A percentile compares a stretch with the other conserved stretches of the same genome.
Evolutionary conservation across 257 asterid genomes (phyloP).

Genomic region (Plantago major): DNA sequence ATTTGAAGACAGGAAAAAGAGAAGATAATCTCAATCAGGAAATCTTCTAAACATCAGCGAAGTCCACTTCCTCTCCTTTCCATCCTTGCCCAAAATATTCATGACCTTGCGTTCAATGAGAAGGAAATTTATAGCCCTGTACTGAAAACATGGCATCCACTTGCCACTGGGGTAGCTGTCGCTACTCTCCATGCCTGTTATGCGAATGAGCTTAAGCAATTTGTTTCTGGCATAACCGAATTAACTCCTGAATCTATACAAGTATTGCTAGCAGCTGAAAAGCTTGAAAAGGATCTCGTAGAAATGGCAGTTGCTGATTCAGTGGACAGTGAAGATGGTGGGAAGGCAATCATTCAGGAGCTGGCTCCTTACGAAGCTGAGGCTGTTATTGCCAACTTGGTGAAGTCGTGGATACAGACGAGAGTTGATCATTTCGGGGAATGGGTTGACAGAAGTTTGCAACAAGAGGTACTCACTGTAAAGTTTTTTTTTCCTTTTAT

Average conservation of each 20-base stretch:
- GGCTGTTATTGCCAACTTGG: conserved; percentile 63
- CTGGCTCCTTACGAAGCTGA: conserved; percentile 93
- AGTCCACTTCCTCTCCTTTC: conserved; percentile 72
- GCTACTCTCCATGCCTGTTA: conserved; percentile 86
- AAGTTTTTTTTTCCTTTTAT: conserved; percentile 9
- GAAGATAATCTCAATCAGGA: conserved; percentile 59
- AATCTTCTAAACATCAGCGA: conserved; percentile 56
- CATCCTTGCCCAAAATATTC: conserved; percentile 65
- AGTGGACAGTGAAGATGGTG: conserved; percentile 94
- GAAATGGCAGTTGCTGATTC: conserved; percentile 91
- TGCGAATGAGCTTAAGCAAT: conserved; percentile 66
- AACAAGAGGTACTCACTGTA: conserved; percentile 60
- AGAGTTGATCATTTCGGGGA: conserved; percentile 73
- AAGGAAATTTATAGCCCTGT: conserved; percentile 85
- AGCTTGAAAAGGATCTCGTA: conserved; percentile 82
- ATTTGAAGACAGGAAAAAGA: conserved; percentile 85
- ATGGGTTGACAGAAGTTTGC: conserved; percentile 82
- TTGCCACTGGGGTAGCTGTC: conserved; percentile 86
- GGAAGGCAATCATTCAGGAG: conserved; percentile 87
- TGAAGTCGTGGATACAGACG: conserved; percentile 71
- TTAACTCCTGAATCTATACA: conserved; percentile 87
- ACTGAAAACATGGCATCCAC: conserved; percentile 79
- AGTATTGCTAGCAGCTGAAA: conserved; percentile 83
- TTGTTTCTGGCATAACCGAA: conserved; percentile 61
- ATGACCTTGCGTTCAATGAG: conserved; percentile 82